phyloP scores from a whole-genome alignment of 2,329 filamentous ascomycete genomes.

The Penicillium sp. region DNA sequence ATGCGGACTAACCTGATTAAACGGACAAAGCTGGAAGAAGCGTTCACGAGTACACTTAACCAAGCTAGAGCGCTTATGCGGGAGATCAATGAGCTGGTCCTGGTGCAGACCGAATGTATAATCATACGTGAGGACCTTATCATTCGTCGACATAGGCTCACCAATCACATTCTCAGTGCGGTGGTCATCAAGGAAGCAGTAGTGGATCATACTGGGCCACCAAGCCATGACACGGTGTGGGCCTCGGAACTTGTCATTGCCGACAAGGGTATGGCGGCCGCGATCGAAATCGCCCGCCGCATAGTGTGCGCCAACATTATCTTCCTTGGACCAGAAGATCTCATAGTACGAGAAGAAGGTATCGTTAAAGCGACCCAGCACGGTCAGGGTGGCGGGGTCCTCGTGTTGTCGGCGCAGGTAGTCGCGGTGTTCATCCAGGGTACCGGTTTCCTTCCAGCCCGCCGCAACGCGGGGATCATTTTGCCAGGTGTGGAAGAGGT shows the following conservation, averaged over 20 bases:
- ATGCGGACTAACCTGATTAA: slow-evolving; percentile 27
- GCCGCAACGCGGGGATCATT: slow-evolving; percentile 79
- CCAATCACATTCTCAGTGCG: slow-evolving; percentile 58
- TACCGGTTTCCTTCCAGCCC: slow-evolving; percentile 79
- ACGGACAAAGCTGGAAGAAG: slow-evolving; percentile 45
- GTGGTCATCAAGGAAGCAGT: slow-evolving; percentile 62
- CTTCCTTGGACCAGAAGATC: slow-evolving; percentile 74
- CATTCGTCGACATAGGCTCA: slow-evolving; percentile 73
- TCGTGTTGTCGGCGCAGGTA: slow-evolving; percentile 70
- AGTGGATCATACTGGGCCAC: slow-evolving; percentile 62
- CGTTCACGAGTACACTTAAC: slow-evolving; percentile 17
- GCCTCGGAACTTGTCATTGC: slow-evolving; percentile 59
- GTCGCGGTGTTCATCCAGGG: slow-evolving; percentile 71
- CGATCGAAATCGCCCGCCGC: slow-evolving; percentile 61
- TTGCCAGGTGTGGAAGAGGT: slow-evolving; percentile 77
- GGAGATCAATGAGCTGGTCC: slow-evolving; percentile 72
- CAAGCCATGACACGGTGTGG: slow-evolving; percentile 60
- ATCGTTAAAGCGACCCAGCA: slow-evolving; percentile 73
- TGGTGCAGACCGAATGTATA: slow-evolving; percentile 72
- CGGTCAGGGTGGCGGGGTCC: slow-evolving; percentile 72
- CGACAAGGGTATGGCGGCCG: slow-evolving; percentile 63
- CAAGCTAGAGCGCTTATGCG: slow-evolving; percentile 65
- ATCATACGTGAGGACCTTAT: slow-evolving; percentile 72
- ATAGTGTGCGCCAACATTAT: slow-evolving; percentile 63
- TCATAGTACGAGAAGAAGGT: slow-evolving; percentile 76